Evolutionary conservation across 345 rosid genomes (phyloP).

Genomic region (Erucastrum elatum): DNA sequence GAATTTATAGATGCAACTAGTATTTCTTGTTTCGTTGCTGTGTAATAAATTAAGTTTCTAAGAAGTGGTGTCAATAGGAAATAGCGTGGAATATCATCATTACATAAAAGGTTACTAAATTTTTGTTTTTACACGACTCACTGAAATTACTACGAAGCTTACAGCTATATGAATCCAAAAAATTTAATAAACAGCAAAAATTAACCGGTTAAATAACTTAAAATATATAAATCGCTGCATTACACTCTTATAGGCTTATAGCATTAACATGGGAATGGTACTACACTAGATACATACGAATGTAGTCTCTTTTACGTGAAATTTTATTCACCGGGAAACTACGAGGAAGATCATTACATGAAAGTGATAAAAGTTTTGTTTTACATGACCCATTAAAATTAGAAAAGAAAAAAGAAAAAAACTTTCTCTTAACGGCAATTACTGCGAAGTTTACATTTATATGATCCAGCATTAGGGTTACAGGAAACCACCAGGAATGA

Average conservation of each 20-base stretch:
- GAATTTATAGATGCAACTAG: not conserved
- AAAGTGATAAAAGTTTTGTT: not conserved
- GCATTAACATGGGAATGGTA: not conserved
- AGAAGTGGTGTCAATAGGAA: slow-evolving; percentile 8
- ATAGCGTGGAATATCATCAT: slow-evolving; percentile 12
- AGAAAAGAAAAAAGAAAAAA: too few relatives aligned
- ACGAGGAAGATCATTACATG: not conserved
- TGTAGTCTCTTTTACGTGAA: not conserved
- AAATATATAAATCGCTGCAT: not conserved
- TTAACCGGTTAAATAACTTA: not conserved
- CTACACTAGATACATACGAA: not conserved
- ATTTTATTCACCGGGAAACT: too few relatives aligned
- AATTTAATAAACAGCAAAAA: not conserved
- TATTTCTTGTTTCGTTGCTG: not conserved
- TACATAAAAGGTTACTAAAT: not conserved
- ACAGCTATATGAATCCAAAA: not conserved
- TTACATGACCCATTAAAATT: not conserved
- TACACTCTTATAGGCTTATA: not conserved
- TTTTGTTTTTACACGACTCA: not conserved
- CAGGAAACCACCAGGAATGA: too few relatives aligned
- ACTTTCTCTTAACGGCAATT: too few relatives aligned
- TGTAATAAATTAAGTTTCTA: not conserved
- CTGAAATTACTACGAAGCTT: not conserved
- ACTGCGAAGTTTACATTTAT: too few relatives aligned
- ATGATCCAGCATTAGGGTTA: too few relatives aligned